Base-by-base conservation (phyloP, 306 rosid species). In the Malus sylvestris region DNA sequence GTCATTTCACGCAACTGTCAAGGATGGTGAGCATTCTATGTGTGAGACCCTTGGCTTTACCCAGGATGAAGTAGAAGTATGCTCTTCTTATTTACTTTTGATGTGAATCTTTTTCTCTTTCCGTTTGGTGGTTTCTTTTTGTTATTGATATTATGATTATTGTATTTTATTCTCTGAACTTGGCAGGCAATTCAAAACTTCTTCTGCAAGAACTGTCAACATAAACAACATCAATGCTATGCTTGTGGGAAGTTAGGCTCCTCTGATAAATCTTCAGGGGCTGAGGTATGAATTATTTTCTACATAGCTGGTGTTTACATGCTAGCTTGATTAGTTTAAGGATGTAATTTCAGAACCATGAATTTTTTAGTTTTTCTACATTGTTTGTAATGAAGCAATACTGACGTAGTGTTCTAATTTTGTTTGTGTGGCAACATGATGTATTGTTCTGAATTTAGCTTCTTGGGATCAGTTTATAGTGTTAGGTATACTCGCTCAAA, bases 191-290 rank as follows among this genome's bases (percentile, higher is more conserved):
- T 82, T 59, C 90, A 75, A 63, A 86, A 78, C 52, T 95, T 85
- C 67, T 74, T 85, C 69, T 95, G 99, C 69, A 83, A 88, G 86
- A 95, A 92, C 85, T 95, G 99, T 40, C 82, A 87, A 71, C 58
- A 71, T 81, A 86, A 87, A 60, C 88, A 81, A 82, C 99, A 95
- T 76, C 97, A 95, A 84, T 95, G 99, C 88, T 92, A 84, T 81
- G 91, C 71, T 72, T 95, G 99, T 70, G 96, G 99, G 83, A 78
- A 79, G 76, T 82, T 92, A 74, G 99, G 99, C 68, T 87, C 87
- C 53, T 95, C 97, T 30, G 91, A 88, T 74, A 88, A 87, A 78
- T 85, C 83, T 81, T 84, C 84, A 1, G 89, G 86, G 71, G 90
- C 97, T 73, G 96, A 95, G 97, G 97, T 95, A 92, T 71, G 79